These are phyloP conservation scores for Globisporangium lucens DNA, from an alignment of 352 stramenopile genomes.

Conservation along the genomic window DNA sequence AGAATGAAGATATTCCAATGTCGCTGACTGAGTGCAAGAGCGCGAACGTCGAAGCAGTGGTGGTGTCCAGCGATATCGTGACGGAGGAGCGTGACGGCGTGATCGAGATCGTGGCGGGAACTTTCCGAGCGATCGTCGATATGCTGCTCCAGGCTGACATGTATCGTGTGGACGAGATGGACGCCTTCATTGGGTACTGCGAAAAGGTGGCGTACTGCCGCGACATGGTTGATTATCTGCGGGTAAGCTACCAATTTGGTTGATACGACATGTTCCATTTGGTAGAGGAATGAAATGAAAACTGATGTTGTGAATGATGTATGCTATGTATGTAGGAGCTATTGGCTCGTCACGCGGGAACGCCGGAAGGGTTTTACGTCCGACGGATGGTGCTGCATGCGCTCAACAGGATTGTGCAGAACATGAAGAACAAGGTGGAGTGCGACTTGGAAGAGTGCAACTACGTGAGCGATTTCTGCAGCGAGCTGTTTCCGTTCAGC, in stretches of 20 bases:
- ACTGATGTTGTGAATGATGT: background rate
- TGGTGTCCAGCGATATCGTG: constrained; percentile 45
- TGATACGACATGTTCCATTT: background rate
- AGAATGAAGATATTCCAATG: constrained; percentile 47
- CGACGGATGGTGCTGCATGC: constrained; percentile 71
- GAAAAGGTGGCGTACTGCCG: constrained; percentile 33
- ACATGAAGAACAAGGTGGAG: constrained; percentile 70
- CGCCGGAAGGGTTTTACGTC: constrained; percentile 43
- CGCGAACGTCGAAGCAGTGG: constrained; percentile 19
- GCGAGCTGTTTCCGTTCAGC: constrained; percentile 60
- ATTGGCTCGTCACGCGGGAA: constrained; percentile 24
- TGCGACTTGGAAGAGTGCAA: constrained; percentile 57
- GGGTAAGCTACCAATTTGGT: constrained; percentile 19
- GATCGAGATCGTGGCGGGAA: constrained; percentile 63
- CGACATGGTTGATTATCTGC: constrained; percentile 54
- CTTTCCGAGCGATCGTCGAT: constrained; percentile 54
- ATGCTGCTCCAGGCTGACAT: constrained; percentile 53
- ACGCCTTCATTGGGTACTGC: constrained; percentile 65
- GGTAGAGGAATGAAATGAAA: background rate
- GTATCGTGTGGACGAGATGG: constrained; percentile 60
- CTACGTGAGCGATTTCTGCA: constrained; percentile 62
- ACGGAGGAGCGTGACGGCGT: constrained; percentile 48
- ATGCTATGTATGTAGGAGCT: constrained; percentile 21
- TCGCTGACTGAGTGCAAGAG: constrained; percentile 37
- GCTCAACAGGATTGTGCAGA: constrained; percentile 75